These are phyloP conservation scores for Karstenula rhodostoma DNA, from an alignment of 2,329 filamentous ascomycete species.

Conservation along the genomic window DNA sequence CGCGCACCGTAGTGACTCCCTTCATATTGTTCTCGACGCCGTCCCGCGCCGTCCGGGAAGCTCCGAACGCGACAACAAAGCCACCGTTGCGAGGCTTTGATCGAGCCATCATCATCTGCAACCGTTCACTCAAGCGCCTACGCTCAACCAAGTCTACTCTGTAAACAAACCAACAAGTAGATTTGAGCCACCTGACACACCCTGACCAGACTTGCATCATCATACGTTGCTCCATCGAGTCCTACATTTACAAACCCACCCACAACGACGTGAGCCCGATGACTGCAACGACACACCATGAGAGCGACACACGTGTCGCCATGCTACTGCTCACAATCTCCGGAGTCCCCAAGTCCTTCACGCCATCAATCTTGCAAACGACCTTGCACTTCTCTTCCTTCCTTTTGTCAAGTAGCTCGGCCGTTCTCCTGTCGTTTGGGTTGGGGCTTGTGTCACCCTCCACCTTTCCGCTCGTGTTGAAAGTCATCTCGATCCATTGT, in stretches of 20 bases:
- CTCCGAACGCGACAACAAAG: not conserved
- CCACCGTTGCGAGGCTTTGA: not conserved
- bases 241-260: constrained; percentile 33
- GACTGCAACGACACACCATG: constrained; percentile 35
- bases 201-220: not conserved
- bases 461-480: constrained; percentile 51
- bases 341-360: constrained; percentile 43
- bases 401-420: constrained; percentile 23
- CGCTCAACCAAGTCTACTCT: no score
- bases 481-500: constrained; percentile 70
- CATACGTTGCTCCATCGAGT: not conserved
- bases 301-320: constrained; percentile 31
- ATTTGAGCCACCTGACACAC: not conserved
- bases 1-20: not conserved
- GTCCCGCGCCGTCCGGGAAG: no score
- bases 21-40: constrained; percentile 5
- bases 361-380: constrained; percentile 50
- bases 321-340: constrained; percentile 40
- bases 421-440: constrained; percentile 27
- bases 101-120: not conserved
- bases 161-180: not conserved
- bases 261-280: constrained; percentile 32
- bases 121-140: not conserved
- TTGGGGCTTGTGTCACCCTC: constrained; percentile 26
- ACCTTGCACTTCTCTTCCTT: constrained; percentile 41